phyloP scores from a whole-genome alignment of 2,329 filamentous ascomycete genomes.

The Berkeleyomyces basicola region DNA sequence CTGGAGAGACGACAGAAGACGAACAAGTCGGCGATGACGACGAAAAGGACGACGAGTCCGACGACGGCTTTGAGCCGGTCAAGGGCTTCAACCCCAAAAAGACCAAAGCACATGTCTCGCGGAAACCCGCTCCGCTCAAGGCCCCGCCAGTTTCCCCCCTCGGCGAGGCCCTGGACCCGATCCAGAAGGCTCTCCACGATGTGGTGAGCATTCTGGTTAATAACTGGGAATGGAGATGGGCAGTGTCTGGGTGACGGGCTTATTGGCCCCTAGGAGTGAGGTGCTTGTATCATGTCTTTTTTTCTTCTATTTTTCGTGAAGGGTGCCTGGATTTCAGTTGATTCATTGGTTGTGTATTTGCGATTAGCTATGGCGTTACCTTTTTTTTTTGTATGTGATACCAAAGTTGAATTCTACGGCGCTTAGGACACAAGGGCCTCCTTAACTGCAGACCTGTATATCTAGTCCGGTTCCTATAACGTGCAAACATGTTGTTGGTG shows the following conservation, averaged over 20 bases:
- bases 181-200: background rate
- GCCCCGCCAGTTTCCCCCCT: background rate
- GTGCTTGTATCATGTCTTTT: too few species aligned
- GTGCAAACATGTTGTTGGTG: too few species aligned
- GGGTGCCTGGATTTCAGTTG: background rate
- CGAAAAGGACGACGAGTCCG: background rate
- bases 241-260: too few species aligned
- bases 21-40: background rate
- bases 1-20: background rate
- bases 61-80: slow-evolving; percentile 10
- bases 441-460: too few species aligned
- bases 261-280: too few species aligned
- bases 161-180: background rate
- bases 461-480: too few species aligned
- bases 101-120: too few species aligned
- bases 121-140: too few species aligned
- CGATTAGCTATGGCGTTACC: background rate
- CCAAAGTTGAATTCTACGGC: background rate
- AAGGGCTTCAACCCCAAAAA: slow-evolving; percentile 8
- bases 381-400: background rate
- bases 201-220: too few species aligned
- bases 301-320: background rate
- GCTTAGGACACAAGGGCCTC: background rate
- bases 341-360: background rate
- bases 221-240: too few species aligned